phyloP scores from a whole-genome alignment of 805 yeast genomes.

The Pichia cabralensis region DNA sequence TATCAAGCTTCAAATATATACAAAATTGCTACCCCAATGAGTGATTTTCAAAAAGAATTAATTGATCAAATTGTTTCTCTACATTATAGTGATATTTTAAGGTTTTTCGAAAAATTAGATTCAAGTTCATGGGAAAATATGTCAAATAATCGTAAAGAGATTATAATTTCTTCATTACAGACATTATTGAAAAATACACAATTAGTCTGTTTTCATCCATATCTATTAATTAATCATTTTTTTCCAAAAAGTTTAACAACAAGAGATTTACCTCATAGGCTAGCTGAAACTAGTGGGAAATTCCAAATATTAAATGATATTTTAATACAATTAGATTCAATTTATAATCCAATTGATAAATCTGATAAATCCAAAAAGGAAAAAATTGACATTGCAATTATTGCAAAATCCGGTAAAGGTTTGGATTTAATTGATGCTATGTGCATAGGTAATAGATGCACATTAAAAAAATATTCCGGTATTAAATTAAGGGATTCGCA shows the following conservation, averaged over 20 bases:
- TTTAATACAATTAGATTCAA: conserved; percentile 39
- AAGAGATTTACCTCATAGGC: conserved; percentile 59
- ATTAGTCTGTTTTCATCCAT: conserved; percentile 83
- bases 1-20: conserved; percentile 50
- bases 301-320: conserved; percentile 62
- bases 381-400: conserved; percentile 49
- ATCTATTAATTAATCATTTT: conserved; percentile 69
- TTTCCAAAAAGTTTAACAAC: conserved; percentile 71
- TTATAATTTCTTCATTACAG: conserved; percentile 64
- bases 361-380: conserved; percentile 7
- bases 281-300: conserved; percentile 77
- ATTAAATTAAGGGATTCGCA: conserved; percentile 41
- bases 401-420: conserved; percentile 58
- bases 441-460: conserved; percentile 49
- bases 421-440: conserved; percentile 69
- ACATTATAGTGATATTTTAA: conserved; percentile 83
- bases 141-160: conserved; percentile 23
- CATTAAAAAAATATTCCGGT: conserved; percentile 53
- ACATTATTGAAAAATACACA: conserved; percentile 69
- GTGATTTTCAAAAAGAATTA: conserved; percentile 76
- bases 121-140: conserved; percentile 12
- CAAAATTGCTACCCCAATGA: conserved; percentile 72
- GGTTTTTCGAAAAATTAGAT: conserved; percentile 63
- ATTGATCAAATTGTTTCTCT: conserved; percentile 87
- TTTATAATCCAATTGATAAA: conserved; percentile 19